Evolutionary conservation across 306 rosid species (phyloP).

Genomic region (Cucurbita moschata): DNA sequence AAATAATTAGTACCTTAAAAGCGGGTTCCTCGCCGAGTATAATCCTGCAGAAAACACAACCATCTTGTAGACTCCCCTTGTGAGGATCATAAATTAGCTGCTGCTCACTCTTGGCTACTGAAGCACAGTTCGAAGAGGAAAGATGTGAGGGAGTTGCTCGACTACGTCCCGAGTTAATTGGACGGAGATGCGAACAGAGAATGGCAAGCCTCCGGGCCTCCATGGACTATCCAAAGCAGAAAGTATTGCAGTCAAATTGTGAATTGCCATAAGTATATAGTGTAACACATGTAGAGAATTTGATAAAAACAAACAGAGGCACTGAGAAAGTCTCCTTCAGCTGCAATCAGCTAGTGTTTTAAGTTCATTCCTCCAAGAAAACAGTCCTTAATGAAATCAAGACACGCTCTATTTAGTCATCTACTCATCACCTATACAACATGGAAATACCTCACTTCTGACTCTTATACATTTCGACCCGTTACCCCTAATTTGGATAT

Average conservation of each 20-base stretch:
- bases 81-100: background rate
- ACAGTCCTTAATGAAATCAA: background rate
- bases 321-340: background rate
- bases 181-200: slow-evolving; percentile 48
- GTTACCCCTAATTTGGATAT: background rate
- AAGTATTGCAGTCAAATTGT: background rate
- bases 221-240: slow-evolving; percentile 11
- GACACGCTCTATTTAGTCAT: background rate
- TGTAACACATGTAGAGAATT: background rate
- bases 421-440: background rate
- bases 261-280: background rate
- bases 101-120: slow-evolving; percentile 3
- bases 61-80: slow-evolving; percentile 11
- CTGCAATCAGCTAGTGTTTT: background rate
- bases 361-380: background rate
- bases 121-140: slow-evolving; percentile 16
- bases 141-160: background rate
- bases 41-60: slow-evolving; percentile 75
- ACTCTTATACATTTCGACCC: background rate
- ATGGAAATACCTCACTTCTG: background rate
- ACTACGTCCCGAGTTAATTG: slow-evolving; percentile 9
- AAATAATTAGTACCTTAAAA: slow-evolving; percentile 26
- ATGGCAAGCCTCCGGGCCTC: slow-evolving; percentile 52
- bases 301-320: background rate
- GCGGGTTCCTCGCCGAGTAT: slow-evolving; percentile 53